Conservation (phyloP, 2,329 filamentous ascomycete genomes). For the Thielaviopsis populi region DNA sequence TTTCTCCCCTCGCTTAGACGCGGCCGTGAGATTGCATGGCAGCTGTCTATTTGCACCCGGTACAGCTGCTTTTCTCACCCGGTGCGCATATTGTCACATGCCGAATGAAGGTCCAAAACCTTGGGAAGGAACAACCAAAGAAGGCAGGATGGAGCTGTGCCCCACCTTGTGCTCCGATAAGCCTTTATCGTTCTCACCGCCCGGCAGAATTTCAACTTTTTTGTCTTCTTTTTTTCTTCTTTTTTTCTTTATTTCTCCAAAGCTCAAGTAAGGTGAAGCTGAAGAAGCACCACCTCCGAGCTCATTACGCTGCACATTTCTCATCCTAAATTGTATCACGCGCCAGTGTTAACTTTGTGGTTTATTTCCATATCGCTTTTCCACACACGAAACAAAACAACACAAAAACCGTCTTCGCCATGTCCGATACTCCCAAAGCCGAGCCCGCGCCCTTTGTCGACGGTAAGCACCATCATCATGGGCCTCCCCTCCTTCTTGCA, state of each 20-base stretch:
- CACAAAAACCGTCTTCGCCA: neutral
- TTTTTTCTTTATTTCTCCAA: neutral
- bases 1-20: neutral
- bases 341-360: neutral
- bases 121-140: neutral
- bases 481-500: neutral
- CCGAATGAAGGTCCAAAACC: no score
- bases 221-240: conserved; percentile 11
- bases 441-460: conserved; percentile 13
- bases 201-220: conserved; percentile 16
- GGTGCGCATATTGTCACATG: neutral
- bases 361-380: neutral
- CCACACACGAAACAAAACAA: neutral
- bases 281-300: neutral
- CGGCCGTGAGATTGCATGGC: neutral
- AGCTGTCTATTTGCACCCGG: no score
- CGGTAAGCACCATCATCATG: conserved; percentile 7
- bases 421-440: conserved; percentile 1
- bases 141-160: neutral
- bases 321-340: neutral
- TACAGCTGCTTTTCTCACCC: neutral
- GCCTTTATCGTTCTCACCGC: conserved; percentile 10
- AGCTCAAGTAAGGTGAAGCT: neutral
- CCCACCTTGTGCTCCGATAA: neutral
- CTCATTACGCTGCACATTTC: neutral